Evolutionary conservation across 78 protist species (phyloP).

Genomic region (Polysphondylium violaceum): DNA sequence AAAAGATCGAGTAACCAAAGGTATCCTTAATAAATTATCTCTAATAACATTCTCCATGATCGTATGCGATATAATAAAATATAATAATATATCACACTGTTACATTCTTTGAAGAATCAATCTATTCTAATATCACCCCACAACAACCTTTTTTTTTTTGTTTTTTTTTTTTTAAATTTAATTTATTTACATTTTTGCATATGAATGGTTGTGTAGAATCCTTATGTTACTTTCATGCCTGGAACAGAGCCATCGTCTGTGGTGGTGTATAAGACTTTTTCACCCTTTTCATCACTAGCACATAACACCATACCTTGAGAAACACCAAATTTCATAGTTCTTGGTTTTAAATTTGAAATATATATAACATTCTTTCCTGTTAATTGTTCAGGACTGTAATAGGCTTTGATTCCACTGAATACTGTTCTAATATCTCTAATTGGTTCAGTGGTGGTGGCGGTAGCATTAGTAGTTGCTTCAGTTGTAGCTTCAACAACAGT

Average conservation of each 20-base stretch:
- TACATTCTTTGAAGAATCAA: neutral
- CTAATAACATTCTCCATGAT: neutral
- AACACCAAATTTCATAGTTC: conserved; percentile 47
- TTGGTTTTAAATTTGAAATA: conserved; percentile 45
- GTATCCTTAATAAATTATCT: neutral
- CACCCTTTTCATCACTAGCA: conserved; percentile 37
- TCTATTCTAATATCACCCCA: too few relatives aligned
- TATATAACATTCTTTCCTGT: conserved; percentile 55
- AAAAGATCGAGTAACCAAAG: conserved; percentile 45
- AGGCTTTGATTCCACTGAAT: conserved; percentile 51
- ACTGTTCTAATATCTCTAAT: conserved; percentile 69
- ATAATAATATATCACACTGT: neutral
- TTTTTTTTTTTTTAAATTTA: neutral
- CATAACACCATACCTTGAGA: conserved; percentile 67
- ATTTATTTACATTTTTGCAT: too few relatives aligned
- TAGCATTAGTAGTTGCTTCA: neutral
- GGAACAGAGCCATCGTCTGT: neutral
- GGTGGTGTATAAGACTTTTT: conserved; percentile 41
- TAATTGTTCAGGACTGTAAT: conserved; percentile 52
- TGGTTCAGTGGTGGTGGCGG: neutral
- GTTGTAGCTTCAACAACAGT: neutral
- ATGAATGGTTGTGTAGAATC: too few relatives aligned
- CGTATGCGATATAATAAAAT: neutral
- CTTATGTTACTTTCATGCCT: conserved; percentile 57
- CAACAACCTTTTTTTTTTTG: neutral